Conservation (phyloP, 805 yeast genomes). For the Priceomyces fermenticarens region DNA sequence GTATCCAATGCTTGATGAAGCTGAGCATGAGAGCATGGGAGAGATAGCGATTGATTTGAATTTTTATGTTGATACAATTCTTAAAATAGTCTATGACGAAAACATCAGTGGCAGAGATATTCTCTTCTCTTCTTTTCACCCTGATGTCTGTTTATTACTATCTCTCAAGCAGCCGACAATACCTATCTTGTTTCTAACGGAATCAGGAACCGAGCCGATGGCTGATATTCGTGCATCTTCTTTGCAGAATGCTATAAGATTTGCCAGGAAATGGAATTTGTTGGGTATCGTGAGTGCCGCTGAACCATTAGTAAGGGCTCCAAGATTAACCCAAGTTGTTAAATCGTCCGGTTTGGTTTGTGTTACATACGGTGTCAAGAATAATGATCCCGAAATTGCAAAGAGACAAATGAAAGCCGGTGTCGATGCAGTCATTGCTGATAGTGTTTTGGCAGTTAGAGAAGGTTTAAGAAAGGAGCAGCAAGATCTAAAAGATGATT, state of each 20-base stretch:
- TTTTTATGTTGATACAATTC: constrained; percentile 82
- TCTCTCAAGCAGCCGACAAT: constrained; percentile 91
- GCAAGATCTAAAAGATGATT: constrained; percentile 17
- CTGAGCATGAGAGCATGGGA: constrained; percentile 85
- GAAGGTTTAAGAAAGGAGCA: constrained; percentile 58
- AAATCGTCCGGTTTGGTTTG: constrained; percentile 89
- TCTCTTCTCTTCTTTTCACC: constrained; percentile 90
- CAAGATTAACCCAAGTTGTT: constrained; percentile 86
- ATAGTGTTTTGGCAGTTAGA: constrained; percentile 89
- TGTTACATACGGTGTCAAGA: constrained; percentile 83
- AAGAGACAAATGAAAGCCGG: constrained; percentile 88
- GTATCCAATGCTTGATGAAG: constrained; percentile 94
- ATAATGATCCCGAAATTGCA: constrained; percentile 82
- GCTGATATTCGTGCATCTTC: constrained; percentile 87
- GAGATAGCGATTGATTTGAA: constrained; percentile 80
- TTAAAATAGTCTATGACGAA: constrained; percentile 72
- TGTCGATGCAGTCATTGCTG: constrained; percentile 98
- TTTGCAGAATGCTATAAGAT: constrained; percentile 85
- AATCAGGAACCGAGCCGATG: constrained; percentile 81
- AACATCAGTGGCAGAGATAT: constrained; percentile 78
- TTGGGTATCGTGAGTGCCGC: constrained; percentile 92
- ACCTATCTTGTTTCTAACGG: constrained; percentile 87
- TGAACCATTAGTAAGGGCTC: constrained; percentile 80
- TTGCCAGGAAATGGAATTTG: constrained; percentile 86
- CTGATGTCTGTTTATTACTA: constrained; percentile 82